phyloP scores from a whole-genome alignment of 2,329 filamentous ascomycete genomes.

The Colletotrichum cordylinicola region DNA sequence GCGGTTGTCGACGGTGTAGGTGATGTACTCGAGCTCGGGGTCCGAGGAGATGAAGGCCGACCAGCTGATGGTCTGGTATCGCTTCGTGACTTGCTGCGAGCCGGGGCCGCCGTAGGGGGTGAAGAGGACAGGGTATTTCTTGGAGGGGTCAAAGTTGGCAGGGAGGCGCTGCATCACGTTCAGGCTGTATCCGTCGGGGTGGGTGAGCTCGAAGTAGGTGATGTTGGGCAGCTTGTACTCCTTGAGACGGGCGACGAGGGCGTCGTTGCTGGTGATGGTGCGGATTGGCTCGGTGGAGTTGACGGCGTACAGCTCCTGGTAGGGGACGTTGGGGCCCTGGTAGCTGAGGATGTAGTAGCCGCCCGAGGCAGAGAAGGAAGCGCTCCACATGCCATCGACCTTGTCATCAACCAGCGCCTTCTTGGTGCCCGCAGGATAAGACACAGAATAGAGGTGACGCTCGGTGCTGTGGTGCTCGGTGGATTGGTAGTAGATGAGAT shows the following conservation, averaged over 20 bases:
- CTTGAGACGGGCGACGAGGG: conserved; percentile 58
- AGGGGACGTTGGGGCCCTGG: conserved; percentile 69
- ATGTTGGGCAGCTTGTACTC: conserved; percentile 69
- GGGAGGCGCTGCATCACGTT: conserved; percentile 72
- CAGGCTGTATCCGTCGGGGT: conserved; percentile 65
- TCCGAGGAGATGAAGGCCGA: conserved; percentile 70
- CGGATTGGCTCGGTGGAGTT: conserved; percentile 60
- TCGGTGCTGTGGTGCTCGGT: conserved; percentile 71
- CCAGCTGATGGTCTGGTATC: conserved; percentile 61
- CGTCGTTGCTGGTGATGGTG: conserved; percentile 66
- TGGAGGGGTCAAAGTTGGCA: conserved; percentile 64
- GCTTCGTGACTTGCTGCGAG: conserved; percentile 65
- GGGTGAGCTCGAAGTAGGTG: conserved; percentile 66
- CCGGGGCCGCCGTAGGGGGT: conserved; percentile 73
- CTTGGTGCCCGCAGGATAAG: conserved; percentile 57
- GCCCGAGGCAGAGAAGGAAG: conserved; percentile 67
- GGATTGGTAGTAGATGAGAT: conserved; percentile 69
- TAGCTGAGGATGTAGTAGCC: conserved; percentile 73
- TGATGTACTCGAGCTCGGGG: conserved; percentile 70
- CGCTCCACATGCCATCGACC: conserved; percentile 64
- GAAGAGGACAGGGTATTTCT: conserved; percentile 72
- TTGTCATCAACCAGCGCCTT: conserved; percentile 67
- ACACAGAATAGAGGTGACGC: conserved; percentile 71
- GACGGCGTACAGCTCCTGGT: conserved; percentile 69
- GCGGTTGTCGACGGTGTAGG: conserved; percentile 72